These are phyloP conservation scores for Trichaptum fuscoviolaceum DNA, from an alignment of 768 basidiomycete species.

Conservation along the genomic window DNA sequence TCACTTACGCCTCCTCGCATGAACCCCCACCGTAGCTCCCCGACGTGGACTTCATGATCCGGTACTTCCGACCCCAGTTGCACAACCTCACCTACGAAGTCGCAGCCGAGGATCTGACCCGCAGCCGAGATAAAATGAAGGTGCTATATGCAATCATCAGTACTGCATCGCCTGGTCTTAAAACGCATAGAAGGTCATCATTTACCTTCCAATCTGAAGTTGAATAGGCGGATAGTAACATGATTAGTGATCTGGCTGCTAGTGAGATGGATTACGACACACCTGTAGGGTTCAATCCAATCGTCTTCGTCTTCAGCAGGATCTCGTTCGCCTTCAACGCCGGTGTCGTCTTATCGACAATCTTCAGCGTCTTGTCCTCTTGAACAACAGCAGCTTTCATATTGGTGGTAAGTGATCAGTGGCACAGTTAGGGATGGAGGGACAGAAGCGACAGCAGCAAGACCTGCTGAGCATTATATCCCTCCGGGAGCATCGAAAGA, in stretches of 20 bases:
- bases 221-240: background rate
- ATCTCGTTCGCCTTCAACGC: background rate
- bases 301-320: background rate
- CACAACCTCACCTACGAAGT: constrained; percentile 21
- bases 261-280: background rate
- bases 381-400: constrained; percentile 3
- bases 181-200: background rate
- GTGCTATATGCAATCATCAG: background rate
- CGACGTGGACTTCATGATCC: constrained; percentile 14
- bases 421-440: background rate
- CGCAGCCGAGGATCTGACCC: constrained; percentile 21
- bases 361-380: constrained; percentile 2
- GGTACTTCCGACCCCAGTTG: constrained; percentile 17
- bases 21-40: constrained; percentile 23
- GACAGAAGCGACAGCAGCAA: background rate
- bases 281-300: background rate
- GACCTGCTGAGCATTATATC: background rate
- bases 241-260: background rate
- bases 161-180: background rate
- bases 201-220: background rate
- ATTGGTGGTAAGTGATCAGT: background rate
- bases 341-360: background rate
- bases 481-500: too few relatives aligned
- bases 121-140: background rate
- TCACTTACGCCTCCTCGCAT: constrained; percentile 19